phyloP scores from a whole-genome alignment of 371 early-diverging fungal species.

The Mortierella sp. region DNA sequence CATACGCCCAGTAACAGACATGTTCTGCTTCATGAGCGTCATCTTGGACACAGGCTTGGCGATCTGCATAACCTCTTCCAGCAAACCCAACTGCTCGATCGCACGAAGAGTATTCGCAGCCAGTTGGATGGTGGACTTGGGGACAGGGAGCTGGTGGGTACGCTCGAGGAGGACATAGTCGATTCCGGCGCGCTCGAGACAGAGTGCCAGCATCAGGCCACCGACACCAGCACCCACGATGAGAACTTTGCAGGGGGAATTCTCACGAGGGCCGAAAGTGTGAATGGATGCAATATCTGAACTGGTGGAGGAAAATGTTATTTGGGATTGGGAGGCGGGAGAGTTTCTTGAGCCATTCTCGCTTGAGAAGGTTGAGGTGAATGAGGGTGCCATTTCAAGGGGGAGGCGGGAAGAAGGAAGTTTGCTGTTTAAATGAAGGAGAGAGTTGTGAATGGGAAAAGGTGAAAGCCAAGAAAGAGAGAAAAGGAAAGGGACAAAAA shows the following conservation, averaged over 20 bases:
- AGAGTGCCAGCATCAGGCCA: slow-evolving; percentile 40
- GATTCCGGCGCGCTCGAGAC: slow-evolving; percentile 49
- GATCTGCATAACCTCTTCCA: slow-evolving; percentile 36
- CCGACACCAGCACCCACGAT: slow-evolving; percentile 47
- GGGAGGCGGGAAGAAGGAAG: not conserved
- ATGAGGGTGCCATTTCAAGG: slow-evolving; percentile 6
- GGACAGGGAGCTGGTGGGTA: not conserved
- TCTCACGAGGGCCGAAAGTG: not conserved
- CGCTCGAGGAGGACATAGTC: slow-evolving; percentile 44
- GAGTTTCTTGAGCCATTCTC: slow-evolving; percentile 6
- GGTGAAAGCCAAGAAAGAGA: not conserved
- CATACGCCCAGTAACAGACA: slow-evolving; percentile 43
- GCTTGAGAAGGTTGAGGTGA: slow-evolving; percentile 5
- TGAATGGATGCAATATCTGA: slow-evolving; percentile 8
- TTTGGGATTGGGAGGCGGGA: slow-evolving; percentile 8
- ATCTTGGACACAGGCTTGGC: slow-evolving; percentile 40
- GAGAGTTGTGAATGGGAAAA: not conserved
- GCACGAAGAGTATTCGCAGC: slow-evolving; percentile 26
- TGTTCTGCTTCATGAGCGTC: slow-evolving; percentile 33
- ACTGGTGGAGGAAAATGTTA: slow-evolving; percentile 10
- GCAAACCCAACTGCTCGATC: slow-evolving; percentile 41
- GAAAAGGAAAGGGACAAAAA: not conserved
- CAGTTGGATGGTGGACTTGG: slow-evolving; percentile 38
- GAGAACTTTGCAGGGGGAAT: slow-evolving; percentile 37
- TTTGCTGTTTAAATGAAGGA: not conserved